These are phyloP conservation scores for Hortaea werneckii DNA, from an alignment of 2,329 filamentous ascomycete genomes.

Conservation along the genomic window DNA sequence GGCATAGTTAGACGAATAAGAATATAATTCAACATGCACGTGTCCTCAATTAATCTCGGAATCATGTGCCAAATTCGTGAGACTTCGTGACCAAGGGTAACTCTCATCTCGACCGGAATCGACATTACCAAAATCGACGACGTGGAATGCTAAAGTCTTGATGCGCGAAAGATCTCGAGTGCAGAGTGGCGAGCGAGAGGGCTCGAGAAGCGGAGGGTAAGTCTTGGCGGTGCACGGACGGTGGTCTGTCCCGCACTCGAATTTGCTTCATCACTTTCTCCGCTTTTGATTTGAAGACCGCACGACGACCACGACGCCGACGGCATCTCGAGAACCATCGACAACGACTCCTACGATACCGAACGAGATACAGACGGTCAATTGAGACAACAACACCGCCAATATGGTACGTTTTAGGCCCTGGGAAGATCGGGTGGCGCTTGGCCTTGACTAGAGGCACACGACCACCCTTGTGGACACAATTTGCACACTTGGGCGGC, in stretches of 20 bases:
- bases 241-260: background rate
- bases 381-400: conserved; percentile 12
- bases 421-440: conserved; percentile 9
- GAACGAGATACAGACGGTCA: background rate
- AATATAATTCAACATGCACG: background rate
- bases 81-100: too few relatives aligned
- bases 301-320: conserved; percentile 4
- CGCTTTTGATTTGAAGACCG: conserved; percentile 1
- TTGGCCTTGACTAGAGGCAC: conserved; percentile 11
- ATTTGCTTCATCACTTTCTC: background rate
- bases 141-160: too few relatives aligned
- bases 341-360: conserved; percentile 1
- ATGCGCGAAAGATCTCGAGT: too few relatives aligned
- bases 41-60: too few relatives aligned
- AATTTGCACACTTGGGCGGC: too few relatives aligned
- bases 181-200: background rate
- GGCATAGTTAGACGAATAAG: conserved; percentile 1
- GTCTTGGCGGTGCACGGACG: background rate
- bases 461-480: conserved; percentile 10
- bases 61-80: too few relatives aligned
- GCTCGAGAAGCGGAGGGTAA: background rate
- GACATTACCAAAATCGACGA: too few relatives aligned
- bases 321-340: conserved; percentile 8
- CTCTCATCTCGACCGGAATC: too few relatives aligned
- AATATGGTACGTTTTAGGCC: conserved; percentile 19